Evolutionary conservation across 805 yeast genomes (phyloP).

Genomic region (Starmera dryadoides): DNA sequence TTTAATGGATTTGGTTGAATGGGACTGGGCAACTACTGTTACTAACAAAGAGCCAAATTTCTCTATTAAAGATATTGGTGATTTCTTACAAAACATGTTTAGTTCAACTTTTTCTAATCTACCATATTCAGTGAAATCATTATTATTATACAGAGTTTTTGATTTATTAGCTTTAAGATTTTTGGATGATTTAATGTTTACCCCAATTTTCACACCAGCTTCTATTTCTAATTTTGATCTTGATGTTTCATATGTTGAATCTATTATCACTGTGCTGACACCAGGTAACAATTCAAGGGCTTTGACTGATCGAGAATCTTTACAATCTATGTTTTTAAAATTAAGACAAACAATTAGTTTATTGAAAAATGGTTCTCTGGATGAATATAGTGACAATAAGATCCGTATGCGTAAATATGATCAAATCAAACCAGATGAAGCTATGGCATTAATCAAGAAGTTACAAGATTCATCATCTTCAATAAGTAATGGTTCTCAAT

Average conservation of each 20-base stretch:
- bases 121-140: constrained; percentile 69
- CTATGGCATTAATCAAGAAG: constrained; percentile 52
- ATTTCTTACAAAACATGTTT: constrained; percentile 78
- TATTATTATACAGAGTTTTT: constrained; percentile 79
- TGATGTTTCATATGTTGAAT: constrained; percentile 70
- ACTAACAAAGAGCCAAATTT: constrained; percentile 57
- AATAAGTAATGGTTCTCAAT: not conserved
- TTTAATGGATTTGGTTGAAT: constrained; percentile 76
- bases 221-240: constrained; percentile 69
- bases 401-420: constrained; percentile 61
- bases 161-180: constrained; percentile 76
- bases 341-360: constrained; percentile 75
- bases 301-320: constrained; percentile 35
- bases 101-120: constrained; percentile 76
- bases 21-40: constrained; percentile 65
- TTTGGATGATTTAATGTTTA: constrained; percentile 47
- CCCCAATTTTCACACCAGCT: constrained; percentile 46
- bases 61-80: constrained; percentile 76
- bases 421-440: constrained; percentile 68
- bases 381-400: constrained; percentile 52
- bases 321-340: constrained; percentile 70
- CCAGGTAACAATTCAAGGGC: constrained; percentile 12
- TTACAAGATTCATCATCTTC: constrained; percentile 19
- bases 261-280: constrained; percentile 11
- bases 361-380: constrained; percentile 54